These are phyloP conservation scores for Podospora didyma DNA, from an alignment of 495 filamentous ascomycete species.

Conservation along the genomic window DNA sequence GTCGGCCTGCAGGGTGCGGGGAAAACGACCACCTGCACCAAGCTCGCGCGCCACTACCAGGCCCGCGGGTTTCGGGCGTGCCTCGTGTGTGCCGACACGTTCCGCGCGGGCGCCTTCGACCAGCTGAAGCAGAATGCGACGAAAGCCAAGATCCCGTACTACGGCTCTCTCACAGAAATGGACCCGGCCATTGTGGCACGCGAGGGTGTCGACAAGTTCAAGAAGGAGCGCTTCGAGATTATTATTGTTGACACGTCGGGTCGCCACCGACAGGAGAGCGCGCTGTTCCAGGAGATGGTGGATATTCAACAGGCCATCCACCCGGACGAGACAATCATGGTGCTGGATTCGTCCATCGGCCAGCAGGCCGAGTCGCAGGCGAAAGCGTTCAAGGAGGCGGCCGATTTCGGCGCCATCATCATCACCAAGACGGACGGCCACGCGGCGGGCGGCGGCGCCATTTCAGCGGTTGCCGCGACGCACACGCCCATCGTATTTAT, in stretches of 20 bases:
- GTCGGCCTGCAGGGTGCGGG: slow-evolving; percentile 95
- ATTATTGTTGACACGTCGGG: slow-evolving; percentile 98
- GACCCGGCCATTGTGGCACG: slow-evolving; percentile 89
- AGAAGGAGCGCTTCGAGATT: slow-evolving; percentile 96
- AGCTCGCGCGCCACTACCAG: slow-evolving; percentile 92
- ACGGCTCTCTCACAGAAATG: slow-evolving; percentile 90
- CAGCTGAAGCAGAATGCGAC: slow-evolving; percentile 98
- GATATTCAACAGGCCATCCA: slow-evolving; percentile 90
- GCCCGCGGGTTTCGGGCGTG: slow-evolving; percentile 90
- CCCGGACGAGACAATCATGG: slow-evolving; percentile 97
- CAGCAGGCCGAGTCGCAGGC: slow-evolving; percentile 93
- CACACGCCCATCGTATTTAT: slow-evolving; percentile 97
- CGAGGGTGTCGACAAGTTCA: slow-evolving; percentile 97
- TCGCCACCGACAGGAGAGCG: slow-evolving; percentile 88
- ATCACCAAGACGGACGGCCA: slow-evolving; percentile 98
- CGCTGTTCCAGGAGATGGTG: slow-evolving; percentile 95
- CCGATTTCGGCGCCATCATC: slow-evolving; percentile 97
- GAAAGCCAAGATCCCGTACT: slow-evolving; percentile 98
- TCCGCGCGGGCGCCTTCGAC: slow-evolving; percentile 96
- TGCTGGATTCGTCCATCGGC: slow-evolving; percentile 92
- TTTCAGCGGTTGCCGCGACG: slow-evolving; percentile 96
- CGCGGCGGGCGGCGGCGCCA: slow-evolving; percentile 91
- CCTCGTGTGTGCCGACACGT: slow-evolving; percentile 96
- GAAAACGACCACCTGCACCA: slow-evolving; percentile 98
- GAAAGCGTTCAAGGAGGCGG: slow-evolving; percentile 94